phyloP scores from a whole-genome alignment of 441 rosid genomes.

The Mallotus repandus region DNA sequence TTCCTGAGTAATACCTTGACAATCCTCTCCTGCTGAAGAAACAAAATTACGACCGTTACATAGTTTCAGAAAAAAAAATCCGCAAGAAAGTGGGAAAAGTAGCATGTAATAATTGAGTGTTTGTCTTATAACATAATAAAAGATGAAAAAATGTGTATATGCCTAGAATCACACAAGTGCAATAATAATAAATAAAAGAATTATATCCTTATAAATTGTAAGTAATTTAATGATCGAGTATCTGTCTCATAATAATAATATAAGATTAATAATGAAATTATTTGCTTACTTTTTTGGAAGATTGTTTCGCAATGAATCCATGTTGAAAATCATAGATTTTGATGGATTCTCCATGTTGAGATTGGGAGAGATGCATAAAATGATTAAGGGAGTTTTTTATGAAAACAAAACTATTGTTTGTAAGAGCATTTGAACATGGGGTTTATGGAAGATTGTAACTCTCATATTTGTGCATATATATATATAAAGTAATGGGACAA shows the following conservation, averaged over 20 bases:
- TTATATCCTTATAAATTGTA: too few species aligned
- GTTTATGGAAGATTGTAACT: not conserved
- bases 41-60: not conserved
- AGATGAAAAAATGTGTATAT: too few species aligned
- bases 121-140: too few species aligned
- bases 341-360: constrained; percentile 45
- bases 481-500: not conserved
- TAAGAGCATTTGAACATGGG: not conserved
- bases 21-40: constrained; percentile 51
- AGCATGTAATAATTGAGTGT: too few species aligned
- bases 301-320: constrained; percentile 47
- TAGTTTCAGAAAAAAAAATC: not conserved
- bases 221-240: too few species aligned
- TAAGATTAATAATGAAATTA: not conserved
- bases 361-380: not conserved
- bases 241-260: too few species aligned
- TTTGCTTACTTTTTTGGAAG: constrained; percentile 59
- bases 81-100: not conserved
- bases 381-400: not conserved
- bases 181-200: too few species aligned
- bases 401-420: too few species aligned
- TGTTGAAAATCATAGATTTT: constrained; percentile 44
- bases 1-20: constrained; percentile 72
- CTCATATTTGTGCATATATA: not conserved
- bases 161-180: too few species aligned